A percentile compares a stretch with the other conserved stretches of the same genome.
These are phyloP conservation scores for Dendrocalamus sinicus DNA, from an alignment of 176 grass and related monocot genomes.

Conservation along the genomic window DNA sequence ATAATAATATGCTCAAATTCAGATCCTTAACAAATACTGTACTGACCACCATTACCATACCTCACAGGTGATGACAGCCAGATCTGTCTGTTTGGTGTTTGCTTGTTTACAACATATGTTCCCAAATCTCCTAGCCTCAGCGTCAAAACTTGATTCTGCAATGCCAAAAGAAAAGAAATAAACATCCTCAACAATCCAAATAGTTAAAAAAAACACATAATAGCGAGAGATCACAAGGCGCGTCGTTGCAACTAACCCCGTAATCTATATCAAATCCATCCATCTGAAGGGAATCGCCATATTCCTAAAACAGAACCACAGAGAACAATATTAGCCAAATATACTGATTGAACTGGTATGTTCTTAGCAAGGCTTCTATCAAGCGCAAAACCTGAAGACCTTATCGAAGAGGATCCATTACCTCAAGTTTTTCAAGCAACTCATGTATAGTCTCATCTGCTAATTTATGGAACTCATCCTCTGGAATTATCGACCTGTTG, in stretches of 20 bases:
- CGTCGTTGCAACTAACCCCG: slow-evolving; percentile 63
- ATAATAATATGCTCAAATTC: background rate
- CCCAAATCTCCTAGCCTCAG: slow-evolving; percentile 79
- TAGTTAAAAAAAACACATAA: slow-evolving; percentile 23
- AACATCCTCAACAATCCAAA: slow-evolving; percentile 20
- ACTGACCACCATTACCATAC: slow-evolving; percentile 41
- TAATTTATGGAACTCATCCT: slow-evolving; percentile 79
- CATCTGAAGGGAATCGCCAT: slow-evolving; percentile 73
- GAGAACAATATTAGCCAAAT: slow-evolving; percentile 31
- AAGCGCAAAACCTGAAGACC: background rate
- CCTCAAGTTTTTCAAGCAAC: slow-evolving; percentile 74
- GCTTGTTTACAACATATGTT: slow-evolving; percentile 98
- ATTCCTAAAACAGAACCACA: slow-evolving; percentile 58
- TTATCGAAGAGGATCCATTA: slow-evolving; percentile 28
- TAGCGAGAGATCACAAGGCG: background rate
- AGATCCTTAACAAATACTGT: background rate
- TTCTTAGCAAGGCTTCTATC: background rate
- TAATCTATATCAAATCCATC: slow-evolving; percentile 91
- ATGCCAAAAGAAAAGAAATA: slow-evolving; percentile 27
- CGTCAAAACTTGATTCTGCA: slow-evolving; percentile 96
- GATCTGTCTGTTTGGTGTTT: slow-evolving; percentile 92
- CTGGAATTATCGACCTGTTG: slow-evolving; percentile 65
- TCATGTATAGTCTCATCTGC: slow-evolving; percentile 77
- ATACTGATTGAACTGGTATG: slow-evolving; percentile 4
- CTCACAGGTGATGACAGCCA: slow-evolving; percentile 97